Base-by-base conservation (phyloP, 345 rosid species). In the Pelargonium nanum region DNA sequence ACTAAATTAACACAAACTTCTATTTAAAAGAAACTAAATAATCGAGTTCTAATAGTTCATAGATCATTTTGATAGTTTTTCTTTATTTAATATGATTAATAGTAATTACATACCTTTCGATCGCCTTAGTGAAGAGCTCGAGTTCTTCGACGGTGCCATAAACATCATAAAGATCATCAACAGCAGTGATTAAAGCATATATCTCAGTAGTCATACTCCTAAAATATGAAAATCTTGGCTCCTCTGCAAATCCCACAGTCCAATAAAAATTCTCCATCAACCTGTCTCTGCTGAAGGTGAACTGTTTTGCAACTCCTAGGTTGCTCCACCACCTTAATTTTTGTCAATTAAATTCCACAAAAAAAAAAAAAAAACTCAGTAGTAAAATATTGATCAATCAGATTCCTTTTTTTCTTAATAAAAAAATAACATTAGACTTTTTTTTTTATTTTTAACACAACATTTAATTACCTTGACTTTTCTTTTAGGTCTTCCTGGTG, bases 281-380 rank as follows among this genome's bases (percentile, higher is more conserved):
- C 53, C 70, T 65, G 56, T 65, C 70, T 40, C 70, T 56, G 34
- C 70, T 61, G 55, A 70, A 70, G 25, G 59, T 56, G 50, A 65
- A 19, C 22, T 65, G 61, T 44, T 17, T 57, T 4, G 53, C 53
- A 28, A 66, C 24, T 0, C 66, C 72, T 12, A 73, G n/a, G 19
- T 56, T 56, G 30, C 19, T 68, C 85, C 81, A 78, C 82, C 83
- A 78, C 32, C 82, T 72, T n/a, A 0, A 19, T 40, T 9, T 22
- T n/a, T n/a, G n/a, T n/a, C n/a, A n/a, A n/a, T n/a, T n/a, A 20
- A 4, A 55, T 7, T 4, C 19, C 24, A 22, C 13, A 40, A 56
- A 22, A 56, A 16, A 6, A 32, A 4, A 0, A n/a, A 19, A 1
- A 16, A 23, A 22, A 12, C 10, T 7, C 44, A 19, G 4, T 48